Percentiles rank a stretch among this genome's conserved stretches.
Conservation (phyloP, 1,284 basidiomycete species). For the Pascua sp. region DNA sequence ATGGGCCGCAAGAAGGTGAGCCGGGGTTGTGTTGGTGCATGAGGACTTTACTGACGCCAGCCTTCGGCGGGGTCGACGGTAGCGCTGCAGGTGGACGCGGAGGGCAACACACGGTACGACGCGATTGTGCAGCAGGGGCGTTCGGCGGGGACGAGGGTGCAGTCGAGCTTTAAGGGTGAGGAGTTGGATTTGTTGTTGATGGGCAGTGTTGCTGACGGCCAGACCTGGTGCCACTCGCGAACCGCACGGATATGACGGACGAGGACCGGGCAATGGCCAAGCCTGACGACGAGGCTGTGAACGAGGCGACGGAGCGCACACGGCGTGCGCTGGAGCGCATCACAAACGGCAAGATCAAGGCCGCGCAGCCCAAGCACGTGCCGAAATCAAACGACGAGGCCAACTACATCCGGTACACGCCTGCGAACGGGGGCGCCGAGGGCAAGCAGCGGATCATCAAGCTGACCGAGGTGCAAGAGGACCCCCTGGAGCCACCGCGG, state of each 20-base stretch:
- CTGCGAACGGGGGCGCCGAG: slow-evolving; percentile 55
- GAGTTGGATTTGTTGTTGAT: neutral
- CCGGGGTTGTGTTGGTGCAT: neutral
- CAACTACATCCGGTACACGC: slow-evolving; percentile 93
- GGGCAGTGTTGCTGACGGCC: slow-evolving; percentile 11
- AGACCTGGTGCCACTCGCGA: slow-evolving; percentile 87
- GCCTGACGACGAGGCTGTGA: slow-evolving; percentile 85
- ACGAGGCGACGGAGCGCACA: slow-evolving; percentile 83
- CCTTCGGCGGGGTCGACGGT: slow-evolving; percentile 86
- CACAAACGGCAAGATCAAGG: slow-evolving; percentile 93
- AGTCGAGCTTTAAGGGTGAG: slow-evolving; percentile 82
- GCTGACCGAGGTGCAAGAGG: slow-evolving; percentile 95
- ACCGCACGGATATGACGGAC: slow-evolving; percentile 84
- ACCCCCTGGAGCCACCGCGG: slow-evolving; percentile 91
- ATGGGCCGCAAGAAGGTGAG: slow-evolving; percentile 90
- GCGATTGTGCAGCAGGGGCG: slow-evolving; percentile 95
- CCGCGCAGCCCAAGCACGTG: slow-evolving; percentile 69
- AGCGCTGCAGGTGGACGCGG: slow-evolving; percentile 91
- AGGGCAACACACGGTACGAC: slow-evolving; percentile 95
- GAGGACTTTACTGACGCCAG: slow-evolving; percentile 49
- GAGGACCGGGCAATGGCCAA: slow-evolving; percentile 73
- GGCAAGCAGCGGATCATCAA: slow-evolving; percentile 95
- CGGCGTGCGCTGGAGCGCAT: slow-evolving; percentile 87
- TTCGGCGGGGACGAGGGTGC: slow-evolving; percentile 75
- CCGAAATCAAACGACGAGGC: slow-evolving; percentile 72